Base-by-base conservation (phyloP, 257 asterid species). In the Nicotiana attenuata region DNA sequence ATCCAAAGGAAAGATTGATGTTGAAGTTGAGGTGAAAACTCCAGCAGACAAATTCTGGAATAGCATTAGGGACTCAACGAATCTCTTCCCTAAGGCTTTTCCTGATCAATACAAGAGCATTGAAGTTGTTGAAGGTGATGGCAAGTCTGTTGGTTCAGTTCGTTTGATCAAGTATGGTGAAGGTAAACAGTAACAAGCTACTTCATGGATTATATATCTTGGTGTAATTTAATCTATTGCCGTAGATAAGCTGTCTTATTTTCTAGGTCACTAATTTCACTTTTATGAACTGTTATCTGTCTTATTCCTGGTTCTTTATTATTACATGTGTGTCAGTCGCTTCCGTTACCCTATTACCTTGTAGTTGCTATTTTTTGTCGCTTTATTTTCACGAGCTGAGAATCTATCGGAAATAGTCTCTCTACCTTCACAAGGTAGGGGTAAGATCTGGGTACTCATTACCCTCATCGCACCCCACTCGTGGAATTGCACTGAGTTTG, bases 51-150 rank as follows among this genome's bases (percentile, higher is more conserved):
- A 89, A 86, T 57, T 92, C 5, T 95, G 98, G 99, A 63, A 80
- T 5, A 83, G 90, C 86, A 81, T 91, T 52, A 89, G 79, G 81
- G 97, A 93, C 13, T 91, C 98, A 7, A 24, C 66, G 19, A 81
- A 84, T 10, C 83, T 95, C 31, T 93, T 95, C 79, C 98, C 98
- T 68, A 92, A 95, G 89, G 95, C 91, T 1, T 81, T 90, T 77
- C 94, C 97, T 24, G 69, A 89, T 20, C 89, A 88, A 45, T 93
- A 88, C 84, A 80, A 90, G 78, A 88, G 90, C 87, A 91, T 95
- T 55, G 82, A 95, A 56, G 86, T 92, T n/a, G 68, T 92, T n/a
- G 95, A 92, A 87, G 98, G 98, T 7, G 97, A 95, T 52, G 97
- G 97, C 5, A 86, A 88, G 61, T 88, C 97, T 1, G 91, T 78